Evolutionary conservation across 2,329 filamentous ascomycete species (phyloP), one percentile per base, ranked within the genome.

Genomic region (Aureobasidium sp.): DNA sequence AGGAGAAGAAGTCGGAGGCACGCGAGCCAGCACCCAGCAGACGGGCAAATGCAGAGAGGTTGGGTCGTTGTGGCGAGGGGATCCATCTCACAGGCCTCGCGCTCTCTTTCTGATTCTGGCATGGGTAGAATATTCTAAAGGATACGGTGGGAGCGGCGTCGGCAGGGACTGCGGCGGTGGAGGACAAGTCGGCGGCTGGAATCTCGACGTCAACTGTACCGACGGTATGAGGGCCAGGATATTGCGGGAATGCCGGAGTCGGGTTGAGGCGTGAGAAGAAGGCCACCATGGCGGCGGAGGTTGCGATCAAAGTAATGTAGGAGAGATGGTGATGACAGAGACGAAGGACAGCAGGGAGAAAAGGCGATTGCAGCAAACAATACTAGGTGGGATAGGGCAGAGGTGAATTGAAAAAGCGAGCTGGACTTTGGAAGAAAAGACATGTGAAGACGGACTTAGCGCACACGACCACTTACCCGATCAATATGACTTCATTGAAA

Each of bases 41-140:
- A 67, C 85, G 82, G 11, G 87, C 87, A 70, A 94, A 94, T 0
- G 87, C 88, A 17, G 86, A 83, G 9, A 93, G 77, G 70, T 90
- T 87, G 44, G 86, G 84, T 52, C 87, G 78, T 72, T 95, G 90
- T 0, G 91, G 90, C 9, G 82, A 80, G 0, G 90, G 90, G 58
- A 95, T 80, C 90, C 91, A 96, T 68, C 82, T 83, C 61, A 91
- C 87, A 11, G 79, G 79, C 14, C 67, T 62, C 3, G 68, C 66
- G 9, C 71, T 72, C n/a, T 41, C 27, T 44, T 51, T 45, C 15
- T 56, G 58, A 49, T 71, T 69, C 17, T 76, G 70, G 25, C 87
- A 86, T 0, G 91, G 91, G 71, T 95, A 95, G 76, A 90, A 96
- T 63, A 95, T 80, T 65, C 91, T 84, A 73, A 90, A 94, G 62